These are phyloP conservation scores for Coprinellus aureogranulatus DNA, from an alignment of 768 basidiomycete species.

Conservation along the genomic window DNA sequence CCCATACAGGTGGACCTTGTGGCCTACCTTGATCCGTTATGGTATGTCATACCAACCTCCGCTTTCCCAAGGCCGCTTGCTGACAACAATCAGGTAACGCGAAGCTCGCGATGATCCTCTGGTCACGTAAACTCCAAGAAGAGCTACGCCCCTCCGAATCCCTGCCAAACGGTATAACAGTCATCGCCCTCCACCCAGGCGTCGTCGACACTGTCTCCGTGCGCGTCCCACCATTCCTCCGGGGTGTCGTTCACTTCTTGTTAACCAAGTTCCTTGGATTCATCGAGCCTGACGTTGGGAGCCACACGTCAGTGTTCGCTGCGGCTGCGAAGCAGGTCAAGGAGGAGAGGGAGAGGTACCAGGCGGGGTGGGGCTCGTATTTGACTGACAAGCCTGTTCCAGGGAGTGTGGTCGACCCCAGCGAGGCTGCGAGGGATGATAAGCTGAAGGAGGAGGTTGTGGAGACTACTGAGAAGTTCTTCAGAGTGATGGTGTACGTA, in stretches of 20 bases:
- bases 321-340: conserved; percentile 34
- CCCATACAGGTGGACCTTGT: conserved; percentile 24
- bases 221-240: conserved; percentile 9
- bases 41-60: too few species aligned
- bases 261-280: conserved; percentile 11
- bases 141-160: conserved; percentile 13
- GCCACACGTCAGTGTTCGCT: conserved; percentile 36
- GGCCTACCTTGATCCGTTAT: conserved; percentile 26
- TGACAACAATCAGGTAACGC: too few species aligned
- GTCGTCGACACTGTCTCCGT: conserved; percentile 32
- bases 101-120: conserved; percentile 53
- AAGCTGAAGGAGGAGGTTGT: conserved; percentile 39
- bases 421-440: conserved; percentile 25
- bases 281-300: conserved; percentile 26
- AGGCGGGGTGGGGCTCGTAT: conserved; percentile 39
- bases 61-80: too few species aligned
- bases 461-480: conserved; percentile 32
- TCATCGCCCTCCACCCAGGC: conserved; percentile 29
- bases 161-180: background rate
- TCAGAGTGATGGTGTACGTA: too few species aligned
- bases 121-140: conserved; percentile 48
- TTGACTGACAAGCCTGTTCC: conserved; percentile 27
- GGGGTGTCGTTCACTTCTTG: conserved; percentile 8
- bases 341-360: conserved; percentile 18
- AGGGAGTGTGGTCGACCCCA: conserved; percentile 24